Conservation (phyloP, 805 yeast genomes). For the Yarrowia sp. region DNA sequence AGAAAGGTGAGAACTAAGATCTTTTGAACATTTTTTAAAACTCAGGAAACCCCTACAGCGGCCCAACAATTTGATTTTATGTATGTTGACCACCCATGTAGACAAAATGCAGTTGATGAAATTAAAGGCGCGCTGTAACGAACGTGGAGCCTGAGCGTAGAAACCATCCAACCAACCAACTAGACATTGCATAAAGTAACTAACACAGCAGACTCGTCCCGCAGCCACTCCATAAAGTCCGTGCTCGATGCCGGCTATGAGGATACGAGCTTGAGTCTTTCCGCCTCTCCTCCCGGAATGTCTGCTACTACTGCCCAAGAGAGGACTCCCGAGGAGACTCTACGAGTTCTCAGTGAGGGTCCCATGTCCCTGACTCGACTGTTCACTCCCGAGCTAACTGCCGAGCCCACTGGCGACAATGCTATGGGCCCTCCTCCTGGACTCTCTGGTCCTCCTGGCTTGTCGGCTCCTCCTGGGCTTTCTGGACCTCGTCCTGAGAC, state of each 20-base stretch:
- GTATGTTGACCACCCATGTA: conserved; percentile 26
- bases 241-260: conserved; percentile 22
- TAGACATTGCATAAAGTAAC: neutral
- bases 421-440: neutral
- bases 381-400: neutral
- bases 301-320: neutral
- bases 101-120: conserved; percentile 24
- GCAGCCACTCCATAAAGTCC: neutral
- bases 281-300: neutral
- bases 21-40: conserved; percentile 22
- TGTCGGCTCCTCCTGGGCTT: neutral
- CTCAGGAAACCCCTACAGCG: conserved; percentile 24
- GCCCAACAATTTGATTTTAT: conserved; percentile 27
- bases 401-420: neutral
- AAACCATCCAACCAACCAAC: neutral
- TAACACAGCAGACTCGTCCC: neutral
- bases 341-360: neutral
- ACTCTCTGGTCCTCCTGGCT: neutral
- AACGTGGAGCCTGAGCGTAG: conserved; percentile 23
- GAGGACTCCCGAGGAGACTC: neutral
- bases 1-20: conserved; percentile 27
- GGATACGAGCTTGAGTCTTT: neutral
- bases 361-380: neutral
- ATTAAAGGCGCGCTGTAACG: conserved; percentile 21
- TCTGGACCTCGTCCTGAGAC: conserved; percentile 7